Percentiles rank a stretch among this genome's conserved stretches.
Evolutionary conservation across 73 alveolate genomes (phyloP).

Genomic region (Symbiodinium pilosum): DNA sequence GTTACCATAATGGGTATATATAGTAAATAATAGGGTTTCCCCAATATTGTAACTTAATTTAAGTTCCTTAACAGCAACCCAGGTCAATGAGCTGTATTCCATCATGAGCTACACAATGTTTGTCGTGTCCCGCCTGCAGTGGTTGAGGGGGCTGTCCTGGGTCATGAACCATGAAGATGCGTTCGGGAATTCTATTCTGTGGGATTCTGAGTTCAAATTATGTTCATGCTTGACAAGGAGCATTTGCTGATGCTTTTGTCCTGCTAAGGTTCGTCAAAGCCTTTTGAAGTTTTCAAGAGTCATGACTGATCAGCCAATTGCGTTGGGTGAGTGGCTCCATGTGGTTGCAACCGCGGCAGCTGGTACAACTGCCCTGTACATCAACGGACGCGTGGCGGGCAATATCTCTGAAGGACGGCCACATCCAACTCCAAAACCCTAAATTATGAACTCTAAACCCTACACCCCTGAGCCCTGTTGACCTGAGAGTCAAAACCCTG

Average conservation of each 20-base stretch:
- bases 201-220: neutral
- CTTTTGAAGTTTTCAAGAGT: neutral
- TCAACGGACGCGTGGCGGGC: neutral
- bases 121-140: neutral
- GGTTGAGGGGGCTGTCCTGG: no score
- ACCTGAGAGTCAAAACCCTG: no score
- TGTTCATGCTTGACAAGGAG: neutral
- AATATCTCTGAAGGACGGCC: neutral
- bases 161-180: no score
- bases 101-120: constrained; percentile 2
- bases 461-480: no score
- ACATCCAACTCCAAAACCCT: no score
- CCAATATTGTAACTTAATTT: no score
- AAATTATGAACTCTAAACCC: no score
- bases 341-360: neutral
- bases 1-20: no score
- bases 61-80: no score
- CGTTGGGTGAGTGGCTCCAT: neutral
- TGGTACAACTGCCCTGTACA: neutral
- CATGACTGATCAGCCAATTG: neutral
- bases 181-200: no score
- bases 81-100: neutral
- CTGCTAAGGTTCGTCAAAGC: neutral
- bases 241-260: no score
- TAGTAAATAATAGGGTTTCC: no score